phyloP scores from a whole-genome alignment of 2,329 filamentous ascomycete species.

The Fusarium dlaminii region DNA sequence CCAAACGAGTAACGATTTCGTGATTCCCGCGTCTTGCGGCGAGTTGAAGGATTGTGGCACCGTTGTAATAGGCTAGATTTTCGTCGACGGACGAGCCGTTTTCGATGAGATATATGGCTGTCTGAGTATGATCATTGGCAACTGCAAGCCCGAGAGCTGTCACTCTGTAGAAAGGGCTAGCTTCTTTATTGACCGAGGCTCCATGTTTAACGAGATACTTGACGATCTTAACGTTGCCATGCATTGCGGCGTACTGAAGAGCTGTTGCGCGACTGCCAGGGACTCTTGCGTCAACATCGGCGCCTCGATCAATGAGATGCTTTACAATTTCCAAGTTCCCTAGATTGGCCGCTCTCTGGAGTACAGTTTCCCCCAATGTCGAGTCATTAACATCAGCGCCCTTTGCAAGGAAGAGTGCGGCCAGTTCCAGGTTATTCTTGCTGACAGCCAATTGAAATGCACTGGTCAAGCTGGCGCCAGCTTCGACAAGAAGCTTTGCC shows the following conservation, averaged over 20 bases:
- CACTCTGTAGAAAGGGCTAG: fast-evolving
- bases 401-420: constrained; percentile 40
- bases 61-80: too few species aligned
- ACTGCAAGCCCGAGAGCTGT: background rate
- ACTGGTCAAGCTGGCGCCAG: fast-evolving
- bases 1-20: constrained; percentile 15
- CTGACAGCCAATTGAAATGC: fast-evolving
- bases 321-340: constrained; percentile 32
- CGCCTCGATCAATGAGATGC: constrained; percentile 44
- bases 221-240: fast-evolving
- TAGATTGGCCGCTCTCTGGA: constrained; percentile 32
- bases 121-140: fast-evolving
- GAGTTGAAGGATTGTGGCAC: background rate
- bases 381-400: constrained; percentile 46
- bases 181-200: fast-evolving
- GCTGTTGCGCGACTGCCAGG: fast-evolving
- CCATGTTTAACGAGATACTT: background rate
- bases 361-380: background rate
- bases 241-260: fast-evolving
- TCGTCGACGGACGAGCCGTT: fast-evolving
- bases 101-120: background rate
- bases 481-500: background rate
- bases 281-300: constrained; percentile 46
- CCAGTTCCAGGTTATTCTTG: constrained; percentile 11
- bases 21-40: fast-evolving